Percentiles rank a stretch among this genome's conserved stretches.
Evolutionary conservation across 495 filamentous ascomycete genomes (phyloP).

Genomic region (Astrothelium subdiscretum): DNA sequence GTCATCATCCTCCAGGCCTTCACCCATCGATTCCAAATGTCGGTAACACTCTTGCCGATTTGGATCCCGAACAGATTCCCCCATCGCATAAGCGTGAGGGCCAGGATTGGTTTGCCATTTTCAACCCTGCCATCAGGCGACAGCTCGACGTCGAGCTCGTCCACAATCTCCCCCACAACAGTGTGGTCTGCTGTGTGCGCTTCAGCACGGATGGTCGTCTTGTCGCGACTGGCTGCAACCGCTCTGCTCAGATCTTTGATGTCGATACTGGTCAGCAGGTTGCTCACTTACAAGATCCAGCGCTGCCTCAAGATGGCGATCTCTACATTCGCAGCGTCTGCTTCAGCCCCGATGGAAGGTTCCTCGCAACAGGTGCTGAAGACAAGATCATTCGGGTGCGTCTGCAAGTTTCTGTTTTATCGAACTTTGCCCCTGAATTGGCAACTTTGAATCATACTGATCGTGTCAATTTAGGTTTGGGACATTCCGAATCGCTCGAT

Average conservation of each 20-base stretch:
- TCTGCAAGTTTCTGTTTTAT: neutral
- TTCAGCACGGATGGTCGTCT: constrained; percentile 31
- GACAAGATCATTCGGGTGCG: constrained; percentile 34
- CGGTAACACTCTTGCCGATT: constrained; percentile 74
- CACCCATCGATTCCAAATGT: constrained; percentile 40
- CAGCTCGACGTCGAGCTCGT: constrained; percentile 30
- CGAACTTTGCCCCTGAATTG: neutral
- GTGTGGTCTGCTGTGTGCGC: constrained; percentile 34
- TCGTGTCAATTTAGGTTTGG: constrained; percentile 25
- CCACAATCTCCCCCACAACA: constrained; percentile 30
- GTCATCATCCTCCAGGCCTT: constrained; percentile 17
- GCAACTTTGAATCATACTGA: neutral
- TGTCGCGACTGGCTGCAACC: constrained; percentile 34
- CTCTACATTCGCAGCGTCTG: constrained; percentile 35
- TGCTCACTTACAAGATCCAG: constrained; percentile 27
- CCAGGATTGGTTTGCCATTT: constrained; percentile 32
- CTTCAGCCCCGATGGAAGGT: constrained; percentile 33
- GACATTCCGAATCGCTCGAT: constrained; percentile 27
- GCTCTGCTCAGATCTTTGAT: constrained; percentile 33
- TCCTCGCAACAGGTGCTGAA: constrained; percentile 33
- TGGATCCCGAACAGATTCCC: constrained; percentile 75
- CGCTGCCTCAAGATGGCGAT: constrained; percentile 28
- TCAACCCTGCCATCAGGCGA: constrained; percentile 29
- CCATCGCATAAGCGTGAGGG: constrained; percentile 45
- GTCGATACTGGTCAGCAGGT: constrained; percentile 26